Evolutionary conservation across 2,329 filamentous ascomycete species (phyloP), one percentile per base, ranked within the genome.

Genomic region (Nemania diffusa): DNA sequence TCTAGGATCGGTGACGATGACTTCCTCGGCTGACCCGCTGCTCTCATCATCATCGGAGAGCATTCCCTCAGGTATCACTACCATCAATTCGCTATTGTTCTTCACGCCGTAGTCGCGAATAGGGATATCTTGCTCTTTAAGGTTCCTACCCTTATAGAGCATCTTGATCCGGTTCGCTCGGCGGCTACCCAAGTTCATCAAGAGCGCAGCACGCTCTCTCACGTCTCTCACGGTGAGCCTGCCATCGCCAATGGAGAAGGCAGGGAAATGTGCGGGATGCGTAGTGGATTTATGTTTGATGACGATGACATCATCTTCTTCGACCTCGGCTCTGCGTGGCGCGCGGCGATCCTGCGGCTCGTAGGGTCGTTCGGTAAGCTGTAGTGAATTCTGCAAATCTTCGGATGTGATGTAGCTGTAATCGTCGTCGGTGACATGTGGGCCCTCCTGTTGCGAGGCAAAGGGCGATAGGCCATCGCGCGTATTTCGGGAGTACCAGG

Each of bases 321-420:
- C 90, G 75, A 72, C 80, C 70, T 77, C 64, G 15, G 68, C 51
- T 17, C 57, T 80, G 69, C 78, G 75, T 2, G 78, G 76, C 5
- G 77, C 73, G 20, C 77, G 80, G 58, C 72, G 73, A 40, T 55
- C 66, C 24, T 72, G 78, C 29, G 81, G 78, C 64, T 83, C 81
- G 69, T 85, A 83, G n/a, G 79, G 74, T 77, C 74, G 77, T 59
- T 73, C 73, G 70, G 74, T 79, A 74, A 68, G 71, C 76, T 68
- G 75, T 76, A 75, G 78, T 78, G 70, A 77, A 40, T 82, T 79
- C 67, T 87, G 84, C 44, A 94, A 79, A 74, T 94, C 91, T 74
- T 92, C 88, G 29, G 90, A 89, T n/a, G 91, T 93, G 76, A 94
- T 94, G 82, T 95, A 94, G 77, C 88, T 91, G 78, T 90, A 95